phyloP scores from a whole-genome alignment of 2,329 filamentous ascomycete species.

The Ophiostoma novo-ulmi region DNA sequence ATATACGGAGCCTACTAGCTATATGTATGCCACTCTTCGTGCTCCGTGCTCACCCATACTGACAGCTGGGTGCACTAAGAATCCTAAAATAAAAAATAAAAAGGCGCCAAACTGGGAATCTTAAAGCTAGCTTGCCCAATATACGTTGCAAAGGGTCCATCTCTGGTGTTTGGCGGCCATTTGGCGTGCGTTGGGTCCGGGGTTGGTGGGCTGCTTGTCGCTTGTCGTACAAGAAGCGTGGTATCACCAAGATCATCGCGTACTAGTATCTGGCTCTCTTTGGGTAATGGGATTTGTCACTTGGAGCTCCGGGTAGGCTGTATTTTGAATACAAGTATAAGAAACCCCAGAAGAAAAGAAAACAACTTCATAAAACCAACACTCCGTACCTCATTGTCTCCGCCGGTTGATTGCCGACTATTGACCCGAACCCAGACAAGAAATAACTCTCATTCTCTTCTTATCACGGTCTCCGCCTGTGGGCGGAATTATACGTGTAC shows the following conservation, averaged over 20 bases:
- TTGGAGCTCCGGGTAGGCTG: no score
- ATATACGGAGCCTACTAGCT: slow-evolving; percentile 13
- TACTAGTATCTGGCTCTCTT: neutral
- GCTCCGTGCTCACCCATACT: slow-evolving; percentile 3
- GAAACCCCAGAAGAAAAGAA: neutral
- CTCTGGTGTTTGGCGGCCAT: neutral
- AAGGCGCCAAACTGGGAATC: slow-evolving; percentile 8
- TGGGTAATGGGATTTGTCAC: no score
- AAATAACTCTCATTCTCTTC: neutral
- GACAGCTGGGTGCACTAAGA: slow-evolving; percentile 9
- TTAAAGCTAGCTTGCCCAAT: neutral
- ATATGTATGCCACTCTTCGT: slow-evolving; percentile 3
- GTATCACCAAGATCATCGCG: slow-evolving; percentile 12
- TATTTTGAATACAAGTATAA: neutral
- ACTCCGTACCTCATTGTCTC: neutral
- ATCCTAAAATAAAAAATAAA: neutral
- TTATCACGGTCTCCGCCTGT: neutral
- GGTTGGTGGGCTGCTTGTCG: slow-evolving; percentile 2
- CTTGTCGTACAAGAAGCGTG: neutral
- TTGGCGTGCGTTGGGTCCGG: slow-evolving; percentile 9
- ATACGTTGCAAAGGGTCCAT: slow-evolving; percentile 12
- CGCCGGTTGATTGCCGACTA: neutral
- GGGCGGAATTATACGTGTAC: neutral
- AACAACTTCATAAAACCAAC: no score
- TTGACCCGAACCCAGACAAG: neutral